Conservation (phyloP, 2,329 filamentous ascomycete species). For the Xylariaceae sp. region DNA sequence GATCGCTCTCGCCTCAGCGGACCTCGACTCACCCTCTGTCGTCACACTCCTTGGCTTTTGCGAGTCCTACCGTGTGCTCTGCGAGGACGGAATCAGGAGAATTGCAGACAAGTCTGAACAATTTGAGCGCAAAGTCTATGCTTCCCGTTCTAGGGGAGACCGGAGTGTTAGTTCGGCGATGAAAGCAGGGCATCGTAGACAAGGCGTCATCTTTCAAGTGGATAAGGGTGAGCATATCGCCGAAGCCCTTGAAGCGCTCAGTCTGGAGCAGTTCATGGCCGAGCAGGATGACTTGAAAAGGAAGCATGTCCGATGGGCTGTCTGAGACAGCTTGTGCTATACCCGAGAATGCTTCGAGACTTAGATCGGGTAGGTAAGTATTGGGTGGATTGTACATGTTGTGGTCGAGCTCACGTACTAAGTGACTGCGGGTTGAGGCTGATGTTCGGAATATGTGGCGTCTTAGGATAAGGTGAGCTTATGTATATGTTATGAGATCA, state of each 20-base stretch:
- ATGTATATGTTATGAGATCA: no score
- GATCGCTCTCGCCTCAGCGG: not conserved
- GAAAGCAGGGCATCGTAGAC: not conserved
- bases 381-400: no score
- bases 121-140: constrained; percentile 1
- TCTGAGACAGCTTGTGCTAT: not conserved
- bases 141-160: not conserved
- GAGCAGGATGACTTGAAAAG: not conserved
- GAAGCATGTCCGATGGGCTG: constrained; percentile 1
- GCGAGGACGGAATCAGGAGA: not conserved
- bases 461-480: no score
- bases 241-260: constrained; percentile 5
- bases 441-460: no score
- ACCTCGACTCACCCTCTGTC: not conserved
- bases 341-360: no score
- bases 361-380: no score
- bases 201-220: not conserved
- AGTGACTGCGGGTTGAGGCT: no score
- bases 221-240: constrained; percentile 5
- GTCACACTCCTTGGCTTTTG: not conserved
- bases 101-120: not conserved
- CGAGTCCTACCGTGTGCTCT: not conserved
- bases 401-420: no score
- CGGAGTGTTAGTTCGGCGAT: not conserved
- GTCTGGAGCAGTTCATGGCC: constrained; percentile 1